Conservation (phyloP, 441 rosid genomes). For the Eutrema salsugineum region DNA sequence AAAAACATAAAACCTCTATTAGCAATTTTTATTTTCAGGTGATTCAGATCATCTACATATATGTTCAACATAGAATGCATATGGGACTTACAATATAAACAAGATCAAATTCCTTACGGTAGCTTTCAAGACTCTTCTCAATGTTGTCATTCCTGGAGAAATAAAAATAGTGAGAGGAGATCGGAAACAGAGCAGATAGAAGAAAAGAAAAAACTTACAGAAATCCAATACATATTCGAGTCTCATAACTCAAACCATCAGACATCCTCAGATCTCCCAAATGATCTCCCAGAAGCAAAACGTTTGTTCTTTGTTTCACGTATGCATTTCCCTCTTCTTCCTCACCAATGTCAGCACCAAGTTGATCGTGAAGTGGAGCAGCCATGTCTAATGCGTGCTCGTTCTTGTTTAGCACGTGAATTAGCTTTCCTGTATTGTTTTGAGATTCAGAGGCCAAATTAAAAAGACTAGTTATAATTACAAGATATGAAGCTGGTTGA, state of each 20-base stretch:
- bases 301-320: slow-evolving; percentile 68
- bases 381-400: slow-evolving; percentile 91
- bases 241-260: slow-evolving; percentile 73
- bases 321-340: slow-evolving; percentile 35
- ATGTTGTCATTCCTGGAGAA: slow-evolving; percentile 67
- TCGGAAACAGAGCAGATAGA: background rate
- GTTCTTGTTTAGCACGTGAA: slow-evolving; percentile 82
- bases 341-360: slow-evolving; percentile 40
- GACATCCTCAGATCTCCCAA: slow-evolving; percentile 86
- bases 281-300: slow-evolving; percentile 87
- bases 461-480: background rate
- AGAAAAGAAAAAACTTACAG: slow-evolving; percentile 52
- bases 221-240: slow-evolving; percentile 75
- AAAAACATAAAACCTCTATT: background rate
- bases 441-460: background rate
- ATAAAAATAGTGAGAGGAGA: background rate
- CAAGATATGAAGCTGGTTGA: background rate
- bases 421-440: slow-evolving; percentile 59
- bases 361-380: slow-evolving; percentile 65
- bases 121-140: slow-evolving; percentile 53
- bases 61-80: background rate
- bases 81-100: slow-evolving; percentile 62
- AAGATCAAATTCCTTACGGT: slow-evolving; percentile 67
- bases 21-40: background rate
- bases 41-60: background rate